Evolutionary conservation across 768 basidiomycete species (phyloP).

Genomic region (Phanerodontia chrysosporium): DNA sequence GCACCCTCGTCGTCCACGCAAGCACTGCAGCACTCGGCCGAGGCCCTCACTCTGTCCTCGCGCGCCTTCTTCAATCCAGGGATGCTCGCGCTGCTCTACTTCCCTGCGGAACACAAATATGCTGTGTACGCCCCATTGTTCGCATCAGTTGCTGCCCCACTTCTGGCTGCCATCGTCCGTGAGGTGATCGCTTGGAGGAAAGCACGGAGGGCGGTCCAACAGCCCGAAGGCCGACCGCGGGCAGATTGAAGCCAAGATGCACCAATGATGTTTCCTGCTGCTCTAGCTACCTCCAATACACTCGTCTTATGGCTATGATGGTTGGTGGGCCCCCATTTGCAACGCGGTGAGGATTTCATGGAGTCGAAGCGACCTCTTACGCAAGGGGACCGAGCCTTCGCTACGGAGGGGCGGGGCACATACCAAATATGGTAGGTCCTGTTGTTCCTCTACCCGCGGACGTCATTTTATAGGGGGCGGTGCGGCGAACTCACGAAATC

Average conservation of each 20-base stretch:
- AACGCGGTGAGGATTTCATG: not conserved
- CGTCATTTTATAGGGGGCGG: not conserved
- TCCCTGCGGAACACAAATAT: constrained; percentile 96
- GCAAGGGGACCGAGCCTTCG: not conserved
- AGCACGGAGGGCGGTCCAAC: constrained; percentile 15
- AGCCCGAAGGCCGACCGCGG: not conserved
- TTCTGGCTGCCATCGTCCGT: constrained; percentile 68
- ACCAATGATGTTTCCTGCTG: not conserved
- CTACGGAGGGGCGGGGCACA: not conserved
- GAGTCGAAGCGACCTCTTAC: not conserved
- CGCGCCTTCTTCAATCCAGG: constrained; percentile 95
- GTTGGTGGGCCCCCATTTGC: not conserved
- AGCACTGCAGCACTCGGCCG: constrained; percentile 55
- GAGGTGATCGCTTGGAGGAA: constrained; percentile 64
- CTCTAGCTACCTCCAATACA: not conserved
- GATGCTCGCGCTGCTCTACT: constrained; percentile 94
- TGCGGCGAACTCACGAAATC: not conserved
- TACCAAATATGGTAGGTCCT: not conserved
- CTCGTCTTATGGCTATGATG: not conserved
- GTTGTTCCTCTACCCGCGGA: not conserved
- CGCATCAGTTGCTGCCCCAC: constrained; percentile 82
- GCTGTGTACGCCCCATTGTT: constrained; percentile 96
- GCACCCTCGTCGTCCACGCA: constrained; percentile 36
- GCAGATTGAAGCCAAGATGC: not conserved
- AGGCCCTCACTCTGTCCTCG: constrained; percentile 63